A percentile compares a stretch with the other conserved stretches of the same genome.
Conservation (phyloP, 441 rosid genomes). For the Manihot esculenta region DNA sequence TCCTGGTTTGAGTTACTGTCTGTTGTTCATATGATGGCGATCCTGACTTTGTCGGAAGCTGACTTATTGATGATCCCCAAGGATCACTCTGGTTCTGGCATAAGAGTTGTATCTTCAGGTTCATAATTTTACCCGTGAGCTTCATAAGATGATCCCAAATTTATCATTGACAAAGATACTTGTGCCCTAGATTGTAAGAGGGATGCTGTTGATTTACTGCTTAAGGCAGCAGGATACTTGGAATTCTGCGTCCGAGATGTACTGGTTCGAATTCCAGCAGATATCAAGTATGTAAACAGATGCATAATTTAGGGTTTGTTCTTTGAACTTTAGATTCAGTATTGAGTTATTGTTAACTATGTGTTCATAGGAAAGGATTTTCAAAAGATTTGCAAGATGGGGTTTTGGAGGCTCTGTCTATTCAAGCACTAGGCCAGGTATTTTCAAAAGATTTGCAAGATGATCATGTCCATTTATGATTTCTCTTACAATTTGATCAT, state of each 20-base stretch:
- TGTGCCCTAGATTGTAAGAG: constrained; percentile 59
- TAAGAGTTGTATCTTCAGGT: constrained; percentile 77
- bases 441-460: background rate
- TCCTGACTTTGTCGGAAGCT: constrained; percentile 67
- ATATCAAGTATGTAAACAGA: constrained; percentile 52
- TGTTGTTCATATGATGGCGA: constrained; percentile 76
- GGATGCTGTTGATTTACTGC: constrained; percentile 76
- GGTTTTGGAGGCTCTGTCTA: constrained; percentile 62
- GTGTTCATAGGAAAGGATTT: constrained; percentile 46
- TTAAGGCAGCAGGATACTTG: constrained; percentile 85
- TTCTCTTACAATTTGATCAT: too few relatives aligned
- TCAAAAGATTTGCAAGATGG: constrained; percentile 73
- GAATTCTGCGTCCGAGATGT: constrained; percentile 65
- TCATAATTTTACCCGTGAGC: constrained; percentile 2
- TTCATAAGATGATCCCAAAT: constrained; percentile 8
- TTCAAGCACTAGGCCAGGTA: constrained; percentile 96
- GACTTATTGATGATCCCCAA: constrained; percentile 71
- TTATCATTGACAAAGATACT: background rate
- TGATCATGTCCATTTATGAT: too few relatives aligned
- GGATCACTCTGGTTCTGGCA: constrained; percentile 57
- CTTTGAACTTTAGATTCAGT: background rate
- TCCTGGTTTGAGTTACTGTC: constrained; percentile 73
- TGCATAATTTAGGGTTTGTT: background rate
- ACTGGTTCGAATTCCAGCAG: constrained; percentile 46
- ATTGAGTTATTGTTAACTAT: constrained; percentile 6